Evolutionary conservation across 2,329 filamentous ascomycete genomes (phyloP), one percentile per base, ranked within the genome.

Genomic region (Ascosphaera apis): DNA sequence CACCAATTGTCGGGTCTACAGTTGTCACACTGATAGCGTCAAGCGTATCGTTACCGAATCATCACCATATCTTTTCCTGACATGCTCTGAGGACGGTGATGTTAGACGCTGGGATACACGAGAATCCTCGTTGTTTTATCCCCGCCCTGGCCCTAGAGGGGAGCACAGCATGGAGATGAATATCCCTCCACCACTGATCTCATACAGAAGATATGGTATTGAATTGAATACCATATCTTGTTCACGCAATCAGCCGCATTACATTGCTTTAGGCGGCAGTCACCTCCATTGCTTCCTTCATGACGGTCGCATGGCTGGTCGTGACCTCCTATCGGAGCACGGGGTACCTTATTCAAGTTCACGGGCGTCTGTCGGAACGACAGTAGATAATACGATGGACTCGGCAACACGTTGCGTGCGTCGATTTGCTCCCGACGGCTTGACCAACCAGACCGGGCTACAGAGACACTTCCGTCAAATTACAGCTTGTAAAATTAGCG

Each of bases 41-140:
- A 77, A 77, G 54, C 61, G 72, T 23, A 75, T 77, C 34, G 69
- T 77, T 23, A 77, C 72, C 0, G 72, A 77, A 46, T 70, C 68
- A 4, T 76, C 69, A 2, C 73, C 72, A 0, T 61, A 71, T 48
- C 60, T 74, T n/a, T 77, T 77, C 46, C 51, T 77, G 37, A 77
- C 70, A 0, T 77, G 73, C 48, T 75, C 70, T 0, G 73, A 77
- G 47, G 72, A 77, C 50, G 72, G 73, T 17, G 72, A 76, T 42
- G 71, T 77, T 19, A 61, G 73, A 33, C 73, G 77, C 45, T 77
- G 72, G 67, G 72, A 77, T 50, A 49, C 74, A 31, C 60, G 72
- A 15, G 66, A 71, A 45, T 72, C 72, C 2, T 70, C 69, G 1
- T 68, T 62, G n/a, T 58, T 66, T n/a, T 75, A 76, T 43, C 69